Evolutionary conservation across 768 basidiomycete genomes (phyloP), one percentile per base, ranked within the genome.

Genomic region (Trametes maxima): DNA sequence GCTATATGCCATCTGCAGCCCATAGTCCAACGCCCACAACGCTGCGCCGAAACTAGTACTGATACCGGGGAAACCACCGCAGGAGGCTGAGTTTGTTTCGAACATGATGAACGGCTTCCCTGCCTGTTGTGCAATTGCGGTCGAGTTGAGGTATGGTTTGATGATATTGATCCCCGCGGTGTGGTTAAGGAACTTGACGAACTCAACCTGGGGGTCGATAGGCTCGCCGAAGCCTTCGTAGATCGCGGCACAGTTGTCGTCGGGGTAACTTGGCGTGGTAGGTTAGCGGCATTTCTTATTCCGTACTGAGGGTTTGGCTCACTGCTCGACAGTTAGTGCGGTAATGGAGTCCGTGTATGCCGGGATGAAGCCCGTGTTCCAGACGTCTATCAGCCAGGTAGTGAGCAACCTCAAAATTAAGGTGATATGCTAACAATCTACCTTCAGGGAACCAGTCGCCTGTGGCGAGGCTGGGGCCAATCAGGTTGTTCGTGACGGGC

Each of bases 71-170:
- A 83, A 82, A 16, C 83, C 83, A 57, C 81, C 81, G 69, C 83
- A 85, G 44, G 77, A 78, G 0, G 81, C 82, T 3, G 80, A 78
- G 64, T 81, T 82, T 46, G 80, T 83, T 71, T 85, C 83, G 64
- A 83, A 75, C 79, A 85, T 82, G 51, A 82, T 65, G 59, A 83
- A 72, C 35, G 79, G 79, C 67, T 77, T 76, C 14, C 67, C 67
- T 5, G 40, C 52, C 8, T 72, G 66, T 51, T 75, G 70, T 10
- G 78, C 77, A 46, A 70, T 66, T 13, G 48, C 51, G 0, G 78
- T 71, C 1, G 74, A 72, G 39, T 72, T 74, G 5, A 77, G 46
- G 69, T 82, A 83, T 10, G 72, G 72, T 11, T 51, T 58, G 8
- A 78, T 71, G 57, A 80, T 72, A 21, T 64, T 54, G 7, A 70